Conservation (phyloP, 192 early-diverging fungal genomes). For the Gaertneriomyces sp. region DNA sequence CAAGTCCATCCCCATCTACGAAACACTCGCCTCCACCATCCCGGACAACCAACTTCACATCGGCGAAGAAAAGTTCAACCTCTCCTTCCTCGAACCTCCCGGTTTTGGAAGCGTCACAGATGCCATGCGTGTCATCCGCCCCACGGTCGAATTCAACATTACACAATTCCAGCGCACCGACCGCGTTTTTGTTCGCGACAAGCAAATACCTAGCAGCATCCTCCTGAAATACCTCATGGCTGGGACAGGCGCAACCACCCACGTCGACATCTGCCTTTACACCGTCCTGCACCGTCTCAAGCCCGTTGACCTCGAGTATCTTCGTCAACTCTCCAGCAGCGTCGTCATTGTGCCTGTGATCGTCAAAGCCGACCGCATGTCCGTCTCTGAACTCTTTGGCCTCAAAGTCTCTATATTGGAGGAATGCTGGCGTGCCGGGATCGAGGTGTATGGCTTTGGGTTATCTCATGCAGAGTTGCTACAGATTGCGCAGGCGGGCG, state of each 20-base stretch:
- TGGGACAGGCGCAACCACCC: constrained; percentile 36
- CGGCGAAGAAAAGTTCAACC: constrained; percentile 34
- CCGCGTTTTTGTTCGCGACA: constrained; percentile 29
- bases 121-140: constrained; percentile 38
- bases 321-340: constrained; percentile 55
- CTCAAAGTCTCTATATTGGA: constrained; percentile 54
- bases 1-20: constrained; percentile 35
- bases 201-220: not conserved
- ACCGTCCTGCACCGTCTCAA: constrained; percentile 55
- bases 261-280: constrained; percentile 45
- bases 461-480: constrained; percentile 45
- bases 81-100: constrained; percentile 44
- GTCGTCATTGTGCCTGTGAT: constrained; percentile 68
- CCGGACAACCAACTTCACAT: constrained; percentile 11
- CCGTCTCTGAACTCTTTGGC: constrained; percentile 44
- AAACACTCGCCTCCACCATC: constrained; percentile 38
- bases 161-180: constrained; percentile 37
- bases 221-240: constrained; percentile 26
- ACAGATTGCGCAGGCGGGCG: constrained; percentile 40
- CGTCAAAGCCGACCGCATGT: constrained; percentile 58
- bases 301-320: constrained; percentile 71
- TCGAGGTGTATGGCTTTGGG: constrained; percentile 60
- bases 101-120: constrained; percentile 44
- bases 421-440: constrained; percentile 46
- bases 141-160: constrained; percentile 33